A percentile compares a stretch with the other conserved stretches of the same genome.
Conservation (phyloP, 768 basidiomycete species). For the Rhizopogon salebrosus region DNA sequence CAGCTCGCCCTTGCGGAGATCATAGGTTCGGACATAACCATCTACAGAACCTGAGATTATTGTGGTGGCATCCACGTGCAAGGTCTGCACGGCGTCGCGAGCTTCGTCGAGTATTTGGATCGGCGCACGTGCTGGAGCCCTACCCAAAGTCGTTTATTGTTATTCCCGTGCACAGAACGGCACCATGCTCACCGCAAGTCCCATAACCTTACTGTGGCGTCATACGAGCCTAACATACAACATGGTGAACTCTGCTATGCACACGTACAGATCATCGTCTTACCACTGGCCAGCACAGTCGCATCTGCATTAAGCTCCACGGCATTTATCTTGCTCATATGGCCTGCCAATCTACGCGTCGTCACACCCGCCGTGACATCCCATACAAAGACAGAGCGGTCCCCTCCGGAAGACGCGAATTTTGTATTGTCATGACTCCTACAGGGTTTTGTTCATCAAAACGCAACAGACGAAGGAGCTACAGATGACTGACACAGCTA, state of each 20-base stretch:
- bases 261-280: slow-evolving; percentile 12
- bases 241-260: not conserved
- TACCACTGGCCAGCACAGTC: slow-evolving; percentile 84
- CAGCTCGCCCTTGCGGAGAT: slow-evolving; percentile 89
- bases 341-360: slow-evolving; percentile 77
- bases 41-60: slow-evolving; percentile 86
- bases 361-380: slow-evolving; percentile 89
- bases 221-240: slow-evolving; percentile 71
- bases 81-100: slow-evolving; percentile 77
- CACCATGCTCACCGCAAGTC: slow-evolving; percentile 65
- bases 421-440: slow-evolving; percentile 92
- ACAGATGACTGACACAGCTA: slow-evolving; percentile 66
- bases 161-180: not conserved
- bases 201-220: slow-evolving; percentile 88
- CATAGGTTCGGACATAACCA: slow-evolving; percentile 89
- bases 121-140: slow-evolving; percentile 72
- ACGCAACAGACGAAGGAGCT: not conserved
- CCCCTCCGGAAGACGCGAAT: slow-evolving; percentile 92
- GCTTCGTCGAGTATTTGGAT: slow-evolving; percentile 92
- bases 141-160: slow-evolving; percentile 17
- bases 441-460: not conserved
- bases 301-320: slow-evolving; percentile 91
- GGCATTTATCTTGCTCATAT: slow-evolving; percentile 84
- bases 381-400: slow-evolving; percentile 91
- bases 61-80: slow-evolving; percentile 60